Evolutionary conservation across 345 rosid species (phyloP).

Genomic region (Pseudoturritis turrita): DNA sequence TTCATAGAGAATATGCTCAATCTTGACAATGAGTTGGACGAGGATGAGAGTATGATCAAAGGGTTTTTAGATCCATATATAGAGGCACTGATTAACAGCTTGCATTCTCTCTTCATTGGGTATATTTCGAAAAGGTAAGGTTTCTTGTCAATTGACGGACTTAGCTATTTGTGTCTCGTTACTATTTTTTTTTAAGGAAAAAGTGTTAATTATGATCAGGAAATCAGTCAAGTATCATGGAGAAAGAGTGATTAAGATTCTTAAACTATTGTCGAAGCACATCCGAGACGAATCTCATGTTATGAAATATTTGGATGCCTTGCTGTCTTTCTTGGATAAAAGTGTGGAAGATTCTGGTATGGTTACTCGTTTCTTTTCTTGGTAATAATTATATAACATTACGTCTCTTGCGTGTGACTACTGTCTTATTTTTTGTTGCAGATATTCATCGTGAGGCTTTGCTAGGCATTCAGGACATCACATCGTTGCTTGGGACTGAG

Average conservation of each 20-base stretch:
- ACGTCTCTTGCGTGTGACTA: not conserved
- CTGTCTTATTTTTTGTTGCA: constrained; percentile 28
- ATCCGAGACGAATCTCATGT: constrained; percentile 43
- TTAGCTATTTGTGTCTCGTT: not conserved
- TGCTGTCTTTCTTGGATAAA: constrained; percentile 52
- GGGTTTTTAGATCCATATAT: constrained; percentile 47
- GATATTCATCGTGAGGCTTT: constrained; percentile 47
- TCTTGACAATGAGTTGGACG: constrained; percentile 56
- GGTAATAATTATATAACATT: not conserved
- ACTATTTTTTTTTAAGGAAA: not conserved
- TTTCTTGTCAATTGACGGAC: not conserved
- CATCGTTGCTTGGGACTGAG: constrained; percentile 43
- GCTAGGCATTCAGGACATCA: constrained; percentile 49
- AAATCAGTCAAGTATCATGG: constrained; percentile 56
- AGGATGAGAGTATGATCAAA: constrained; percentile 35
- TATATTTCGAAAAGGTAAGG: constrained; percentile 56
- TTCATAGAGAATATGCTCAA: constrained; percentile 65
- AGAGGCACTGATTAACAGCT: constrained; percentile 48
- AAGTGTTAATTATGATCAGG: constrained; percentile 34
- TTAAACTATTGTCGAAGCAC: constrained; percentile 55
- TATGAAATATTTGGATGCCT: constrained; percentile 50
- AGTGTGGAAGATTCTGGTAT: constrained; percentile 54
- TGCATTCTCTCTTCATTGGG: constrained; percentile 52
- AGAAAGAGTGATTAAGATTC: constrained; percentile 47
- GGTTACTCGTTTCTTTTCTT: constrained; percentile 2